These are phyloP conservation scores for Skeletonema menzelii DNA, from an alignment of 108 stramenopile genomes.

Conservation along the genomic window DNA sequence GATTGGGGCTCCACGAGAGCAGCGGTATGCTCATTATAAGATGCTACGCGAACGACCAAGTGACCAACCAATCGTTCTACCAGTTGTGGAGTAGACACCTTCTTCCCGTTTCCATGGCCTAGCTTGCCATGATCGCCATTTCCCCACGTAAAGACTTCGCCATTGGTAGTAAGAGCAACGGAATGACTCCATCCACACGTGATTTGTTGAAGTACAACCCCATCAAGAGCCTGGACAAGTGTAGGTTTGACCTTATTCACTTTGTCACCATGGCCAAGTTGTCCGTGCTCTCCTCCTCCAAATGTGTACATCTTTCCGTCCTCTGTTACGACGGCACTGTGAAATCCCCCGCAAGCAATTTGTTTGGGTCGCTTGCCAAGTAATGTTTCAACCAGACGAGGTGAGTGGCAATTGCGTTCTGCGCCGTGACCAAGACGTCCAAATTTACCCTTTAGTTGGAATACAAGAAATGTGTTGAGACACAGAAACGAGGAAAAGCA, in stretches of 20 bases:
- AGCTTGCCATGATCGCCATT: slow-evolving; percentile 89
- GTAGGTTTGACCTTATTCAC: slow-evolving; percentile 87
- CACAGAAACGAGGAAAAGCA: too few relatives aligned
- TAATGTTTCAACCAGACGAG: slow-evolving; percentile 82
- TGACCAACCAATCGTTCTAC: slow-evolving; percentile 89
- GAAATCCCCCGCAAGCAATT: slow-evolving; percentile 91
- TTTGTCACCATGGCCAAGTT: slow-evolving; percentile 94
- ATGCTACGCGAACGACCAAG: slow-evolving; percentile 91
- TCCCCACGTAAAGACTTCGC: slow-evolving; percentile 84
- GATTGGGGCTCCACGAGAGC: slow-evolving; percentile 82
- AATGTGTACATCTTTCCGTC: slow-evolving; percentile 89
- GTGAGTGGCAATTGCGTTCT: slow-evolving; percentile 88
- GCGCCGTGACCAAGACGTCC: slow-evolving; percentile 90
- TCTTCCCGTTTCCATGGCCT: slow-evolving; percentile 86
- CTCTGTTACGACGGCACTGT: slow-evolving; percentile 88
- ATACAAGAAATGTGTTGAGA: too few relatives aligned
- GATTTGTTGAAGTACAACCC: slow-evolving; percentile 80
- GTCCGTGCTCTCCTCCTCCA: slow-evolving; percentile 91
- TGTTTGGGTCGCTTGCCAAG: slow-evolving; percentile 74
- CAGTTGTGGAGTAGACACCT: slow-evolving; percentile 85
- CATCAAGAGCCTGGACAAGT: slow-evolving; percentile 75
- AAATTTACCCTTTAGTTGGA: slow-evolving; percentile 77
- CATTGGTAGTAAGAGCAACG: slow-evolving; percentile 80
- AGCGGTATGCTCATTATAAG: slow-evolving; percentile 98
- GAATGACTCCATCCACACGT: slow-evolving; percentile 96